Percentiles rank a stretch among this genome's conserved stretches.
Conservation (phyloP, 2,329 filamentous ascomycete species). For the Monosporascus sp. region DNA sequence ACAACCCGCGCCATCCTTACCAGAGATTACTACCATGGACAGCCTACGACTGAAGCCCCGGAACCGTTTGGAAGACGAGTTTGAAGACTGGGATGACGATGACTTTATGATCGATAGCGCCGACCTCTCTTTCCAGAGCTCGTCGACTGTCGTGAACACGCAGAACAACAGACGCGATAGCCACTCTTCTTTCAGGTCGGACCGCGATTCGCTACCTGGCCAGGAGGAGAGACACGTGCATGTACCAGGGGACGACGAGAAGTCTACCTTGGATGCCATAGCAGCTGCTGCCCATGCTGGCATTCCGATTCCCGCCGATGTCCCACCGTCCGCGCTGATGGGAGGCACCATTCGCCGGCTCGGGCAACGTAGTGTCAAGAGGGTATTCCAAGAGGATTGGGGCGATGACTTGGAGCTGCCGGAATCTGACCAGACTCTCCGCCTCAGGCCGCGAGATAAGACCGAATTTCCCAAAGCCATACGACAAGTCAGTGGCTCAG, state of each 20-base stretch:
- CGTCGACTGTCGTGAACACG: slow-evolving; percentile 37
- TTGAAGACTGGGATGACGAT: slow-evolving; percentile 78
- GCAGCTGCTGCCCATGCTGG: slow-evolving; percentile 81
- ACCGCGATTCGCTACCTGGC: slow-evolving; percentile 67
- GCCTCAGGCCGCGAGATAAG: slow-evolving; percentile 59
- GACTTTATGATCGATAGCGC: slow-evolving; percentile 67
- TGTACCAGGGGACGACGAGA: slow-evolving; percentile 78
- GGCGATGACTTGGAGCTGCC: slow-evolving; percentile 72
- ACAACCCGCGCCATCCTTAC: neutral
- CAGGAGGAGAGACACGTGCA: slow-evolving; percentile 88
- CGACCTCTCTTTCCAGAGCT: slow-evolving; percentile 55
- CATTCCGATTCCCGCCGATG: slow-evolving; percentile 81
- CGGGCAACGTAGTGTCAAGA: slow-evolving; percentile 67
- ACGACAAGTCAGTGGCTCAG: slow-evolving; percentile 59
- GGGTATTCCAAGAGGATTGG: slow-evolving; percentile 74
- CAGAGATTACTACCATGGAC: slow-evolving; percentile 41
- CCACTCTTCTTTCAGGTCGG: slow-evolving; percentile 79
- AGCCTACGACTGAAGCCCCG: slow-evolving; percentile 48
- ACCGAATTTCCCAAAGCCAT: slow-evolving; percentile 62
- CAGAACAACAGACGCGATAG: slow-evolving; percentile 62
- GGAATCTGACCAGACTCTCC: slow-evolving; percentile 50
- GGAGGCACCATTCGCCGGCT: slow-evolving; percentile 91
- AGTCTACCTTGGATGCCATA: slow-evolving; percentile 79
- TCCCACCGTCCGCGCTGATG: slow-evolving; percentile 82
- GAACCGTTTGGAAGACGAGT: slow-evolving; percentile 50